Base-by-base conservation (phyloP, 2,329 filamentous ascomycete species). In the Trichoderma oligosporum region DNA sequence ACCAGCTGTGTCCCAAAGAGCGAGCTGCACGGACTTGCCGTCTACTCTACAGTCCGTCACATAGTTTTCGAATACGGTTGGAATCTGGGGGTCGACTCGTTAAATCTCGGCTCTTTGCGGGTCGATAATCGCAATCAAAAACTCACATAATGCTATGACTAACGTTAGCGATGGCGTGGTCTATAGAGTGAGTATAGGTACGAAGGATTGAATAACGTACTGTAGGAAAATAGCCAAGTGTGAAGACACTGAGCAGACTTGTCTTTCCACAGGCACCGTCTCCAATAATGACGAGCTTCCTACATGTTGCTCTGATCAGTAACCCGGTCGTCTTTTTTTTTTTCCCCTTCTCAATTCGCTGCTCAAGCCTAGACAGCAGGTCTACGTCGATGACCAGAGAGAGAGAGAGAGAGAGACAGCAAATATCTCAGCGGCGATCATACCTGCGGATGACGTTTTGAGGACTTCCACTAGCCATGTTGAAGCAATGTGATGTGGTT, bases 201-300 rank as follows among this genome's bases (percentile, higher is more conserved):
- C 22, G 27, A 27, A 20, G 47, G 24, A n/a, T n/a, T n/a, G n/a
- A 27, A 18, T 5, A 39, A 83, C 91, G 78, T 80, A 97, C 93
- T 69, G 91, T 96, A 67, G 94, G 94, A 68, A 97, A 99, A 75
- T 97, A 97, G 58, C 94, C 94, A 55, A 99, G 81, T 33, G 94
- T 99, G 75, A 99, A 99, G 65, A 99, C 94, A 72, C 92, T 97
- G 64, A 99, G 79, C 67, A 99, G 78, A 84, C 91, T 96, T 52
- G 94, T 99, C 80, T 99, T 99, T 68, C 94, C 94, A 76, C 94
- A 99, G 65, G 94, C 94, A 78, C 94, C 94, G 70, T 97, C 92
- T 61, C 92, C 92, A 68, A 97, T 96, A 66, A 97, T 97, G 68
- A 97, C 92, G 70, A 97, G 81, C 78, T 97, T 97, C 80, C 92